phyloP scores from a whole-genome alignment of 352 stramenopile species.

The Phytophthora parvispora region DNA sequence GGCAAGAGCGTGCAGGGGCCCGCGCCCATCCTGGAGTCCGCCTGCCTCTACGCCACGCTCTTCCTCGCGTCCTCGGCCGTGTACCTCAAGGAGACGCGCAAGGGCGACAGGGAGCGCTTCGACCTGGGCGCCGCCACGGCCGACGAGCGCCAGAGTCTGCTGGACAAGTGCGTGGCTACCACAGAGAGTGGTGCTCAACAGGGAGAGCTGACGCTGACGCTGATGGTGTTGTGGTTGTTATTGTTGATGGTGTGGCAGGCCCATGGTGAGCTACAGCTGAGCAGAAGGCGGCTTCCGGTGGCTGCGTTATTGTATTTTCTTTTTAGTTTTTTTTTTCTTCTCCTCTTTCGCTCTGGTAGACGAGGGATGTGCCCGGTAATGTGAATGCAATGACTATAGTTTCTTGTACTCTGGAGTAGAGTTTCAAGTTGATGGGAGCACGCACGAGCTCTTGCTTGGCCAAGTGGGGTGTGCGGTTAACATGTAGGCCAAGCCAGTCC shows the following conservation, averaged over 20 bases:
- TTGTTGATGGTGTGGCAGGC: conserved; percentile 20
- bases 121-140: conserved; percentile 49
- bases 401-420: too few relatives aligned
- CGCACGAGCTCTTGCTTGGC: too few relatives aligned
- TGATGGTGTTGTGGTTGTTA: not conserved
- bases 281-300: not conserved
- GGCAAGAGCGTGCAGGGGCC: conserved; percentile 74
- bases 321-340: not conserved
- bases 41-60: conserved; percentile 73
- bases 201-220: not conserved
- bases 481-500: too few relatives aligned
- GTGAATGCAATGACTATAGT: too few relatives aligned
- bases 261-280: conserved; percentile 48
- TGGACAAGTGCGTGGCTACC: conserved; percentile 62
- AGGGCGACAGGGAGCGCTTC: conserved; percentile 47
- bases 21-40: conserved; percentile 77
- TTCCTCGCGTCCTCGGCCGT: conserved; percentile 77
- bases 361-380: too few relatives aligned
- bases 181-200: not conserved
- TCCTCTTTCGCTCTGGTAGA: not conserved
- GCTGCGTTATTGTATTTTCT: not conserved
- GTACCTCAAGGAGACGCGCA: conserved; percentile 80
- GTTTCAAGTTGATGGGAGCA: too few relatives aligned
- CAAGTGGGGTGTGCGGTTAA: too few relatives aligned
- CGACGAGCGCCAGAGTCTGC: conserved; percentile 74